A percentile compares a stretch with the other conserved stretches of the same genome.
phyloP scores from a whole-genome alignment of 805 yeast genomes.

The Candida andamanensis region DNA sequence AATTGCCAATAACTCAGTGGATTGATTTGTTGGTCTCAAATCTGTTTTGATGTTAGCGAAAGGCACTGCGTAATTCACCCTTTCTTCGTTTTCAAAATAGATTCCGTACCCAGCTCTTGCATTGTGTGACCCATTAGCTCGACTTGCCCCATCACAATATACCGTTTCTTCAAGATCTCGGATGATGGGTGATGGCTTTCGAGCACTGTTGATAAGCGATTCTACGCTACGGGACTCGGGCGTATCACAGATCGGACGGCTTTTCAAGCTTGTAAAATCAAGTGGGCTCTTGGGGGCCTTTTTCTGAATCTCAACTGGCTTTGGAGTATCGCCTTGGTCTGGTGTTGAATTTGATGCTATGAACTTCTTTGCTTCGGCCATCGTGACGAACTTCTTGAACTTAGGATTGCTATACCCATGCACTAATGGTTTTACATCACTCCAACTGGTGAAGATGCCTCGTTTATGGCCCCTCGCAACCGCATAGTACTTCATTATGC shows the following conservation, averaged over 20 bases:
- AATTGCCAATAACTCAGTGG: slow-evolving; percentile 75
- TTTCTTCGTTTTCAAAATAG: slow-evolving; percentile 32
- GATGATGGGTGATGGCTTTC: too few relatives aligned
- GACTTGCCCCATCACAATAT: slow-evolving; percentile 77
- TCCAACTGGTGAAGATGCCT: slow-evolving; percentile 65
- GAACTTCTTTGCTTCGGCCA: slow-evolving; percentile 3
- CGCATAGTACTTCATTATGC: slow-evolving; percentile 27
- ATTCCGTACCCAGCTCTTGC: slow-evolving; percentile 63
- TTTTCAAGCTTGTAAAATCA: background rate
- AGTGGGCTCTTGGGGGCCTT: background rate
- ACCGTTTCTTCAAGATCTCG: too few relatives aligned
- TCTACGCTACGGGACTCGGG: background rate
- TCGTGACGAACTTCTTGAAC: slow-evolving; percentile 50
- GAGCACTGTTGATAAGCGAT: too few relatives aligned
- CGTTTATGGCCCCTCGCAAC: slow-evolving; percentile 30
- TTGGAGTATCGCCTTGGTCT: background rate
- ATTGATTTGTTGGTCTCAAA: slow-evolving; percentile 60
- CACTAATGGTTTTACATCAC: slow-evolving; percentile 47
- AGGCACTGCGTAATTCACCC: slow-evolving; percentile 1
- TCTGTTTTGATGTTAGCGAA: slow-evolving; percentile 32
- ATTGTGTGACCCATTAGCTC: slow-evolving; percentile 47
- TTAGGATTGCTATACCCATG: slow-evolving; percentile 52
- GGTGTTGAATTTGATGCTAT: background rate
- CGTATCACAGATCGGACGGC: background rate
- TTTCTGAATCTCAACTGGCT: background rate